phyloP scores from a whole-genome alignment of 2,329 filamentous ascomycete genomes.

The Fusarium musae region DNA sequence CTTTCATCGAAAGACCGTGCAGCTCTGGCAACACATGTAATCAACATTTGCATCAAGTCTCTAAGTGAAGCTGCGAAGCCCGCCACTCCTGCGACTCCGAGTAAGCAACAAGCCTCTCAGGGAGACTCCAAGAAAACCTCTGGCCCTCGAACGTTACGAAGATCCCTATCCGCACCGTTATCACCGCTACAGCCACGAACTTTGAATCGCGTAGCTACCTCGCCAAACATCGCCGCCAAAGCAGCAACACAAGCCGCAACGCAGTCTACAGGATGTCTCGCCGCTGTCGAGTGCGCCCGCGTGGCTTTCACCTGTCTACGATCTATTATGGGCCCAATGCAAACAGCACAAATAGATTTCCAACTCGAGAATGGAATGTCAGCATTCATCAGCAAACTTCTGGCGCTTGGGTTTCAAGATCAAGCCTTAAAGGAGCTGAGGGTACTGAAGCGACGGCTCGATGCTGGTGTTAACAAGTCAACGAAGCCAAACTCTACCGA shows the following conservation, averaged over 20 bases:
- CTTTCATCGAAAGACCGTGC: conserved; percentile 65
- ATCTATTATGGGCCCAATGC: conserved; percentile 63
- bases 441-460: conserved; percentile 71
- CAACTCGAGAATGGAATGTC: conserved; percentile 81
- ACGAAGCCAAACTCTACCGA: conserved; percentile 46
- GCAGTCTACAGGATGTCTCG: conserved; percentile 59
- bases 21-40: conserved; percentile 75
- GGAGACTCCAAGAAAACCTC: conserved; percentile 50
- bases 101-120: conserved; percentile 49
- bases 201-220: conserved; percentile 69
- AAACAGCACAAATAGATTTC: conserved; percentile 67
- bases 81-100: conserved; percentile 46
- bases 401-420: conserved; percentile 72
- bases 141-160: conserved; percentile 57
- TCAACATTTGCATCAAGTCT: conserved; percentile 76
- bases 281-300: conserved; percentile 75
- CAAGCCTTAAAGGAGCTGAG: conserved; percentile 76
- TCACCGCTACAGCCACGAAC: conserved; percentile 71
- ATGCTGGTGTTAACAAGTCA: conserved; percentile 52
- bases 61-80: conserved; percentile 74
- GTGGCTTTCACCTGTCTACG: conserved; percentile 74
- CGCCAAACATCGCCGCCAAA: conserved; percentile 55
- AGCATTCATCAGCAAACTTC: conserved; percentile 72
- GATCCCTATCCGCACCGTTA: conserved; percentile 68
- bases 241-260: conserved; percentile 44